Evolutionary conservation across 495 filamentous ascomycete genomes (phyloP), one percentile per base, ranked within the genome.

Genomic region (Aspergillus sparsus): DNA sequence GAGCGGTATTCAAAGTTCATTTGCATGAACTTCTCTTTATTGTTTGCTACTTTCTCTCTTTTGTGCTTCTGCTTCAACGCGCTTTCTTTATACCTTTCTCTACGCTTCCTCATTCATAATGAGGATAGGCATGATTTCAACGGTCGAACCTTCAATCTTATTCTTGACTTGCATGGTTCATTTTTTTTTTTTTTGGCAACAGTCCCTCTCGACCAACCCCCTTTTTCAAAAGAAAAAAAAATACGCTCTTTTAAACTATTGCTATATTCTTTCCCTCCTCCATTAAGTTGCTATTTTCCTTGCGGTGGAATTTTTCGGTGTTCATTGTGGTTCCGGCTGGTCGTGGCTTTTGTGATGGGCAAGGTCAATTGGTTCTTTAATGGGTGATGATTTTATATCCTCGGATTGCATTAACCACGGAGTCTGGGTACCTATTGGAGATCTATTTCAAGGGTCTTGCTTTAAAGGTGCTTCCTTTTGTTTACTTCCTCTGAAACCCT

Each of bases 1-100:
- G 8, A 69, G 59, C 42, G 68, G 70, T 16, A 68, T 76, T 27
- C 76, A 75, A 36, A 77, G 74, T 55, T 74, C 75, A 45, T 71
- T 73, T 45, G 77, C 76, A 31, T 76, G 61, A 67, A 15, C 27
- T 51, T 35, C n/a, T 44, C 37, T 21, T 27, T 31, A 15, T 49
- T 58, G 21, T 27, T 27, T 27, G 21, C 21, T 27, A 27, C 21
- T 27, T 3, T 27, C 21, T 27, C 21, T 27, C 21, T 27, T 27
- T 27, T 27, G 21, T 27, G 21, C 21, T 27, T 27, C 21, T 27
- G 21, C 21, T 27, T 55, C 27, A 53, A 49, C 53, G 50, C 60
- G 15, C 44, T n/a, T 62, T 54, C 27, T n/a, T 47, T 47, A 33
- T 55, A 36, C 47, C 13, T 35, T 46, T 51, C 53, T 57, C 13